Conservation (phyloP, 371 early-diverging fungal species). For the Mycotypha africana region DNA sequence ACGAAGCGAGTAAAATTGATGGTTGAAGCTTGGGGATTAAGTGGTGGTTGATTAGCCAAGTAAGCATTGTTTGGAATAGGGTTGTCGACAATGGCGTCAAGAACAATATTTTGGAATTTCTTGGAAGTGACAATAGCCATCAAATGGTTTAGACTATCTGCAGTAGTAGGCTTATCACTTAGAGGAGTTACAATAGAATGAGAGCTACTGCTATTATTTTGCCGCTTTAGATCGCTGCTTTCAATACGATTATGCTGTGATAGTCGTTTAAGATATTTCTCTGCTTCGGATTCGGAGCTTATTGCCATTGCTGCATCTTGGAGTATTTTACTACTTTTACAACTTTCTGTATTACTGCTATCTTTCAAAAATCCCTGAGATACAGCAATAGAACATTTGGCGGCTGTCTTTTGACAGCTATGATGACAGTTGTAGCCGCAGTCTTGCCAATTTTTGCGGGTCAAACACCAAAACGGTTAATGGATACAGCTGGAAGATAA, state of each 20-base stretch:
- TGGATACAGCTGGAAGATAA: too few species aligned
- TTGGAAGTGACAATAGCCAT: conserved; percentile 14
- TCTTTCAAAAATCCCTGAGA: conserved; percentile 5
- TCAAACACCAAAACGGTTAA: not conserved
- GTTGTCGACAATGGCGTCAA: too few species aligned
- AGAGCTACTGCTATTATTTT: too few species aligned
- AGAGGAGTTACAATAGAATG: not conserved
- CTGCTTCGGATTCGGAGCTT: conserved; percentile 6
- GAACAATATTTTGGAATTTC: conserved; percentile 27
- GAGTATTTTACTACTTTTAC: too few species aligned
- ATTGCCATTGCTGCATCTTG: too few species aligned
- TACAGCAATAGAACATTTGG: conserved; percentile 2
- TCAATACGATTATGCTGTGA: too few species aligned
- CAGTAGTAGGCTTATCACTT: not conserved
- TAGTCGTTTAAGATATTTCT: conserved; percentile 4
- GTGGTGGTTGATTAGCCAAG: conserved; percentile 23
- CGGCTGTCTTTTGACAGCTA: conserved; percentile 3
- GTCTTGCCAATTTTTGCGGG: not conserved
- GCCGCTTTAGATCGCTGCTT: too few species aligned
- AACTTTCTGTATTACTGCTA: not conserved
- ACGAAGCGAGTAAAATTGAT: conserved; percentile 42
- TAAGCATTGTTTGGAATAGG: conserved; percentile 22
- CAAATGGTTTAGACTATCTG: conserved; percentile 3
- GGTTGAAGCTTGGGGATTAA: conserved; percentile 35
- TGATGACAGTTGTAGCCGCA: conserved; percentile 14